These are phyloP conservation scores for Stephanocyclus meneghinianus DNA, from an alignment of 352 stramenopile species.

Conservation along the genomic window DNA sequence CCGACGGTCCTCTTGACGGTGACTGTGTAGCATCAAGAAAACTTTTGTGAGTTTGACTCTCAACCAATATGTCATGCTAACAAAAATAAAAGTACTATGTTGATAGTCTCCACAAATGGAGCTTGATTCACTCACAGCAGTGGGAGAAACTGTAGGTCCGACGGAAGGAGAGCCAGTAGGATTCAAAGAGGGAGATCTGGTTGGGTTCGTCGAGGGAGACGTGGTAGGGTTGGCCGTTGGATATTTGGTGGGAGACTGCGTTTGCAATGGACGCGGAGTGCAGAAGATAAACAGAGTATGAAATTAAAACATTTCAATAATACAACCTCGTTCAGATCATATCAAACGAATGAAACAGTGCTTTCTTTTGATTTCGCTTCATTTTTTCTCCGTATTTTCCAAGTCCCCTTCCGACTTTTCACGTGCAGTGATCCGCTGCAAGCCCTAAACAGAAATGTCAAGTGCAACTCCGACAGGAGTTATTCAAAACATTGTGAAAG, in stretches of 20 bases:
- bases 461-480: no score
- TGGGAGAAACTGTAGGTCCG: neutral
- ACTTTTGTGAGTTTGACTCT: neutral
- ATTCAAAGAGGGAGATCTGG: neutral
- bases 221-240: slow-evolving; percentile 7
- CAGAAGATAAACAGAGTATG: no score
- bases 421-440: no score
- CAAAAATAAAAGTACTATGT: neutral
- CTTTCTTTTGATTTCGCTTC: no score
- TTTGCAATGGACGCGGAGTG: neutral
- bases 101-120: neutral
- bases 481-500: no score
- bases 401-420: no score
- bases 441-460: no score
- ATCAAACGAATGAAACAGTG: no score
- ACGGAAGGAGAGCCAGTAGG: slow-evolving; percentile 3
- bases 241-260: neutral
- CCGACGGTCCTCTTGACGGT: neutral
- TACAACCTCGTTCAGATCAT: no score
- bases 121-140: slow-evolving; percentile 9
- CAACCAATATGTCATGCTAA: neutral
- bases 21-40: neutral
- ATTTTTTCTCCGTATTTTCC: no score
- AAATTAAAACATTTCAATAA: no score
- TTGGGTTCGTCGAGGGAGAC: slow-evolving; percentile 4